Evolutionary conservation across 495 filamentous ascomycete species (phyloP).

Genomic region (Letharia lupina): DNA sequence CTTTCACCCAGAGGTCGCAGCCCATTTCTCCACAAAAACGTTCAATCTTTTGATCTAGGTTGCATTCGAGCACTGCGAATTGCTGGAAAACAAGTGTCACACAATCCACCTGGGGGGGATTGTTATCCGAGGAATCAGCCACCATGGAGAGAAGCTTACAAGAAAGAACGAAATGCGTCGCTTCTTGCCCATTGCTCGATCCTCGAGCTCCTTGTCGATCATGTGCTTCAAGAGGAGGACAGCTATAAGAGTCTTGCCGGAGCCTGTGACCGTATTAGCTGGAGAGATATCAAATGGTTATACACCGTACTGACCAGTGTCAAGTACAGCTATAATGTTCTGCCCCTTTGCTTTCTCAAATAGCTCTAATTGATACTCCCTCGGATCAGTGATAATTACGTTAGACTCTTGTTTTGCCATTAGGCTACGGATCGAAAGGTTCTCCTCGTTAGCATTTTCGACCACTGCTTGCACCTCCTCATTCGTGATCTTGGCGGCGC

Average conservation of each 20-base stretch:
- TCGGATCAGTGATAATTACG: constrained; percentile 59
- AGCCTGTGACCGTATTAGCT: constrained; percentile 44
- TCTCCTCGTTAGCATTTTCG: constrained; percentile 29
- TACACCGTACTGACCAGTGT: constrained; percentile 54
- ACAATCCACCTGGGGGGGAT: constrained; percentile 56
- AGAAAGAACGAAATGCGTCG: constrained; percentile 77
- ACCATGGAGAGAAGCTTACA: constrained; percentile 33
- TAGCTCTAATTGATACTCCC: constrained; percentile 88
- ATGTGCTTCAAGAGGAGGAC: constrained; percentile 74
- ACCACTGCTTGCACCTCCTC: constrained; percentile 29
- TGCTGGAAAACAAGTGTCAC: constrained; percentile 91
- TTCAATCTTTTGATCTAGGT: constrained; percentile 74
- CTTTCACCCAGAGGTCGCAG: constrained; percentile 54
- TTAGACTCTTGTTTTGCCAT: constrained; percentile 38
- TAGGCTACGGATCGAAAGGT: constrained; percentile 37
- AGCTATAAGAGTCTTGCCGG: constrained; percentile 95
- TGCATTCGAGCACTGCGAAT: constrained; percentile 69
- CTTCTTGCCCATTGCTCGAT: constrained; percentile 50
- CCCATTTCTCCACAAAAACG: constrained; percentile 70
- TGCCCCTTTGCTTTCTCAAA: constrained; percentile 80
- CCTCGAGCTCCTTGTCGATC: constrained; percentile 68
- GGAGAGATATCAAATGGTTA: background rate
- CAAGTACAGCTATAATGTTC: constrained; percentile 93
- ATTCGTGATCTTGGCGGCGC: constrained; percentile 30
- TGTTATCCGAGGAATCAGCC: background rate